Evolutionary conservation across 1,139 yeast genomes (phyloP), one percentile per base, ranked within the genome.

Genomic region (Nakaseomyces sp.): DNA sequence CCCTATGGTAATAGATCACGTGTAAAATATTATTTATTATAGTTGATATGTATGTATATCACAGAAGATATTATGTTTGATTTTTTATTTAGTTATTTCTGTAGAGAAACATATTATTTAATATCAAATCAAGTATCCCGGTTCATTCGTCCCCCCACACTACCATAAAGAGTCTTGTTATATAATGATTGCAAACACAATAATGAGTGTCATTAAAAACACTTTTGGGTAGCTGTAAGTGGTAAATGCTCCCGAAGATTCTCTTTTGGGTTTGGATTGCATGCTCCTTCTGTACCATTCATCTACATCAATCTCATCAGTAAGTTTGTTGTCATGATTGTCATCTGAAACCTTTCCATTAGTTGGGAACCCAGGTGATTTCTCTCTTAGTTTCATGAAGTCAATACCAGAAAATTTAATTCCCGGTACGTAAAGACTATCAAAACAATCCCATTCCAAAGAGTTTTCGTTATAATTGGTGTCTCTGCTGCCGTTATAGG

Each of bases 361-460:
- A n/a, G n/a, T 10, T 5, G 29, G 13, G 13, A 7, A 12, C 5
- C n/a, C 18, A 5, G 13, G 8, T 19, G 8, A 8, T 19, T 32
- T 32, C 17, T 13, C 35, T 9, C 17, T 32, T 9, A 32, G 22
- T 10, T n/a, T 12, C 25, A 18, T 8, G 5, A 13, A 15, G 18
- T 35, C 28, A 4, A 15, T 6, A 6, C 38, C 38, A 5, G 38
- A 35, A n/a, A 28, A 35, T n/a, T 19, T 35, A 5, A 13, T 15
- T 4, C 18, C 18, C 4, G 28, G 26, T 22, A 35, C 9, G 22
- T 35, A 35, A 13, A 35, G 17, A 12, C 22, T 28, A 19, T 32
- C 32, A 13, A 32, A 31, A 15, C 44, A 42, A n/a, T 31, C 33
- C 44, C 44, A 42, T 19, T 25, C 32, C 13, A 42, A 31, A 5